These are phyloP conservation scores for Trichoderma sp. DNA, from an alignment of 2,329 filamentous ascomycete species.

Conservation along the genomic window DNA sequence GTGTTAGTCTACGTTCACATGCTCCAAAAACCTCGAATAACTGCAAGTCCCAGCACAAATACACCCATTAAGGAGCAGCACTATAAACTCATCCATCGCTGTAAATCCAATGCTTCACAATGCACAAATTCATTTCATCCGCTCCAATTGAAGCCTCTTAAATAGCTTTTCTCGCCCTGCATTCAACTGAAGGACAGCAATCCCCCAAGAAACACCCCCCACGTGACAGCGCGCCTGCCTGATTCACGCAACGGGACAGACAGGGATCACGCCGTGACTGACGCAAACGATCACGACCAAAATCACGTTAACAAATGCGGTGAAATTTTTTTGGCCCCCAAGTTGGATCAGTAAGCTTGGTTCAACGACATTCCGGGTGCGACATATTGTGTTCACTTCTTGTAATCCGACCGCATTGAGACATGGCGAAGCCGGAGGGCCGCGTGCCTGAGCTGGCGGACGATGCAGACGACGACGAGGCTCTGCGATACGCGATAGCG, in stretches of 20 bases:
- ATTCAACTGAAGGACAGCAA: neutral
- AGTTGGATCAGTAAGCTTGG: neutral
- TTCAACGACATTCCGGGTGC: neutral
- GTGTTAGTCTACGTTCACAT: neutral
- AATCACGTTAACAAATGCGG: neutral
- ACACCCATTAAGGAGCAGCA: neutral
- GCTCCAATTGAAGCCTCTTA: too few species aligned
- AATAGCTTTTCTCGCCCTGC: too few species aligned
- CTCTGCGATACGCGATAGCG: slow-evolving; percentile 59
- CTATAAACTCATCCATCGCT: neutral
- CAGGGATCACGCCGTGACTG: neutral
- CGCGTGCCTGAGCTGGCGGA: slow-evolving; percentile 28
- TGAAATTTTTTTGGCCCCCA: neutral
- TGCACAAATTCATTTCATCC: neutral
- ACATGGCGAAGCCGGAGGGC: neutral
- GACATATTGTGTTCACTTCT: neutral
- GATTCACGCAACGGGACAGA: neutral
- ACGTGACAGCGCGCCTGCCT: slow-evolving; percentile 12
- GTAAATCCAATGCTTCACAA: neutral
- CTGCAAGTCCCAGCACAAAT: neutral
- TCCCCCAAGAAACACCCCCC: neutral
- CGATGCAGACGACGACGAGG: slow-evolving; percentile 54
- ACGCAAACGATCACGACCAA: slow-evolving; percentile 18
- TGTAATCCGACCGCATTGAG: neutral
- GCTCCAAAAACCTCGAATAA: neutral